Evolutionary conservation across 805 yeast species (phyloP).

Genomic region (Wickerhamomyces bovis): DNA sequence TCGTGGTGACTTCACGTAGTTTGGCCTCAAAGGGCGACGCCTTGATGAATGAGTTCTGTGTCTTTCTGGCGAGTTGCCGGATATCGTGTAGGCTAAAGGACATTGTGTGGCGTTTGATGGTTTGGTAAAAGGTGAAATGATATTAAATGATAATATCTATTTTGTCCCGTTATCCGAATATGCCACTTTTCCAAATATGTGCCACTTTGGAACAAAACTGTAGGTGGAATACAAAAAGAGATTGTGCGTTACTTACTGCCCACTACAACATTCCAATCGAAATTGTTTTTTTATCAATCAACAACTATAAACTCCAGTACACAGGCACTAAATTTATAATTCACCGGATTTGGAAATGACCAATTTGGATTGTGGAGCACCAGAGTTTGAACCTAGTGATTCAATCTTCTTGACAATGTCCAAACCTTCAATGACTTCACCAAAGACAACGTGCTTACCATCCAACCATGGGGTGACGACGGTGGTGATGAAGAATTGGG

Average conservation of each 20-base stretch:
- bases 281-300: not conserved
- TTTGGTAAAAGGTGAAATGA: not conserved
- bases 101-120: not conserved
- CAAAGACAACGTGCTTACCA: slow-evolving; percentile 91
- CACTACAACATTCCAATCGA: not conserved
- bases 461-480: slow-evolving; percentile 88
- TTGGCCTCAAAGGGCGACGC: not conserved
- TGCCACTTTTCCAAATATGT: not conserved
- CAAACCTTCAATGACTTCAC: slow-evolving; percentile 50
- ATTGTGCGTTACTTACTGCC: too few species aligned
- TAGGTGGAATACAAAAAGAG: too few species aligned
- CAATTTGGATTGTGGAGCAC: slow-evolving; percentile 9
- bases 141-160: not conserved
- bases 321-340: slow-evolving; percentile 2
- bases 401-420: slow-evolving; percentile 11
- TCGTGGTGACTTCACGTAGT: not conserved
- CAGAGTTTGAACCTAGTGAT: slow-evolving; percentile 10
- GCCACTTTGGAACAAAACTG: too few species aligned
- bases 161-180: not conserved
- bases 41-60: not conserved
- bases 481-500: slow-evolving; percentile 93
- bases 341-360: slow-evolving; percentile 9
- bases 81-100: not conserved
- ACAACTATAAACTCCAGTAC: not conserved
- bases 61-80: not conserved